Percentiles rank a stretch among this genome's conserved stretches.
Evolutionary conservation across 2,329 filamentous ascomycete genomes (phyloP).

Genomic region (Claviceps fusiformis): DNA sequence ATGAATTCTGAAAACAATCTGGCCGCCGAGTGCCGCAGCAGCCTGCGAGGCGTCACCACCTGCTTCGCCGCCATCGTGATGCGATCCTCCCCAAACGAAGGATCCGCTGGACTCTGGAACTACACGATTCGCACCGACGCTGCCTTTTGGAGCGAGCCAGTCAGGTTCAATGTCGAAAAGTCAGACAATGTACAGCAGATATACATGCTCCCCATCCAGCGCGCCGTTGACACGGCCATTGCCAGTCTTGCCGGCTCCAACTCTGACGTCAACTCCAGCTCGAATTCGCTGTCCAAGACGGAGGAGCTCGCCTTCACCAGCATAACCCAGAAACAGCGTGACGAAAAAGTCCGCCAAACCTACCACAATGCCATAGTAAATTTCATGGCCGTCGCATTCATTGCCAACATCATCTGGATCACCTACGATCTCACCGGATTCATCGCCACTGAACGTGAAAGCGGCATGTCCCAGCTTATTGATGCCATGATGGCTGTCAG

Average conservation of each 20-base stretch:
- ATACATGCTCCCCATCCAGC: conserved; percentile 67
- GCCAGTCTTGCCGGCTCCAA: conserved; percentile 29
- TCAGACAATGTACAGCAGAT: conserved; percentile 61
- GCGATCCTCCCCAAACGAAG: conserved; percentile 60
- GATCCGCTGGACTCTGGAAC: conserved; percentile 58
- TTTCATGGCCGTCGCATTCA: conserved; percentile 65
- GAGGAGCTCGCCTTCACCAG: conserved; percentile 68
- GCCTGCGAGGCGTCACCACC: conserved; percentile 49
- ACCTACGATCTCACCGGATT: conserved; percentile 80
- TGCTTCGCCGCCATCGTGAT: conserved; percentile 69
- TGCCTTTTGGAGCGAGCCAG: conserved; percentile 40
- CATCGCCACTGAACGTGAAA: conserved; percentile 73
- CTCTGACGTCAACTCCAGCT: conserved; percentile 14
- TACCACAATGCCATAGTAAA: conserved; percentile 63
- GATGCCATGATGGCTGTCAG: conserved; percentile 83
- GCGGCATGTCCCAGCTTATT: conserved; percentile 75
- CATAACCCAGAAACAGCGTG: conserved; percentile 52
- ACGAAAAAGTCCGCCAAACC: conserved; percentile 47
- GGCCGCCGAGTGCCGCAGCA: conserved; percentile 47
- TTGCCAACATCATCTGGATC: conserved; percentile 67
- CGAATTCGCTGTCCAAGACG: conserved; percentile 22
- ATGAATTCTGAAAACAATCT: conserved; percentile 44
- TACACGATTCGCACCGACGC: conserved; percentile 74
- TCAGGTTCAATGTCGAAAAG: conserved; percentile 49
- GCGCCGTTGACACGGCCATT: conserved; percentile 64